These are phyloP conservation scores for Cercospora janseana DNA, from an alignment of 2,329 filamentous ascomycete genomes.

Conservation along the genomic window DNA sequence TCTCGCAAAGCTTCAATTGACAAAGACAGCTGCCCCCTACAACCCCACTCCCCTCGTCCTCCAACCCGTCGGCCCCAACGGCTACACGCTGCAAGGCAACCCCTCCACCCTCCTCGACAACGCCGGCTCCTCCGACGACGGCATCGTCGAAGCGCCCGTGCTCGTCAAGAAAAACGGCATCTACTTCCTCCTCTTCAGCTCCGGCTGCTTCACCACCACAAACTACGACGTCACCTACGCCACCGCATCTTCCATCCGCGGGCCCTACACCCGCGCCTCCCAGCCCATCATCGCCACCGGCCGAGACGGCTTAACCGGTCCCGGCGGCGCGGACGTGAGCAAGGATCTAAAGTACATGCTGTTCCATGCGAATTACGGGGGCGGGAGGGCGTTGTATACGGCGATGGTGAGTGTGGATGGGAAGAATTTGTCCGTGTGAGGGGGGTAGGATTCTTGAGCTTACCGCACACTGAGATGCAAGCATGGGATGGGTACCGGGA, in stretches of 20 bases:
- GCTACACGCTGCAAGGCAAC: conserved; percentile 32
- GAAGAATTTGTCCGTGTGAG: conserved; percentile 6
- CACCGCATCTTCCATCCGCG: conserved; percentile 31
- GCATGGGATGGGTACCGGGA: too few species aligned
- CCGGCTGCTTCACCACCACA: conserved; percentile 35
- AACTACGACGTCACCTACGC: conserved; percentile 39
- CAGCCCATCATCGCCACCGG: conserved; percentile 33
- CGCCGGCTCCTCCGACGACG: conserved; percentile 33
- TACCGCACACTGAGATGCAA: too few species aligned
- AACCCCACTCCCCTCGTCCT: conserved; percentile 36
- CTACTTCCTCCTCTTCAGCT: conserved; percentile 42
- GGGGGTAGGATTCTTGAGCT: too few species aligned
- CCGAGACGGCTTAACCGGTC: conserved; percentile 31
- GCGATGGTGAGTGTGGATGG: conserved; percentile 9
- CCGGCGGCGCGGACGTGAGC: conserved; percentile 36
- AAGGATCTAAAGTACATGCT: conserved; percentile 34
- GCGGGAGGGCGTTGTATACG: conserved; percentile 29
- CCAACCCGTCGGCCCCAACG: conserved; percentile 35
- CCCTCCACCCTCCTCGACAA: conserved; percentile 34
- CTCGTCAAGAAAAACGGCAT: conserved; percentile 30
- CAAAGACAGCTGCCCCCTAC: conserved; percentile 35
- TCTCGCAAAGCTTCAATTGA: too few species aligned
- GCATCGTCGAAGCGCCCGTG: conserved; percentile 37
- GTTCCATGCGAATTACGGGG: conserved; percentile 35
- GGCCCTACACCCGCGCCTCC: conserved; percentile 35